phyloP scores from a whole-genome alignment of 2,329 filamentous ascomycete genomes.

The Trichoderma koningii region DNA sequence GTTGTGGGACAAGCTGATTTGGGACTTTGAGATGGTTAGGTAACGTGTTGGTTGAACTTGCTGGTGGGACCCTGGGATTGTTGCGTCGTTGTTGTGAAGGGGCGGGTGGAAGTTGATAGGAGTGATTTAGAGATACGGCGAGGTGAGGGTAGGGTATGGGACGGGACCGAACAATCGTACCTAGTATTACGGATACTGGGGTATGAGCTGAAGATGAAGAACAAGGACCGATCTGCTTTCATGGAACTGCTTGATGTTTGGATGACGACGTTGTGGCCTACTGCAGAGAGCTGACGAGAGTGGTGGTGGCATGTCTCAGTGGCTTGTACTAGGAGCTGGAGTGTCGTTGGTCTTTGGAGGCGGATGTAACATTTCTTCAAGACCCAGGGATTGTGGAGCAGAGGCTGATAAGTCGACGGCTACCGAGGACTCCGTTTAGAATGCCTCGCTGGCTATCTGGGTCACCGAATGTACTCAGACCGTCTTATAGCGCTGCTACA shows the following conservation, averaged over 20 bases:
- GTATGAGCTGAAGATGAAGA: background rate
- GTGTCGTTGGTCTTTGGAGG: background rate
- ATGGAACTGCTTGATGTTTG: background rate
- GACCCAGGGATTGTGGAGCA: background rate
- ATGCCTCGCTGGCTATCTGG: background rate
- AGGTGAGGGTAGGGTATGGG: background rate
- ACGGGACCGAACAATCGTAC: background rate
- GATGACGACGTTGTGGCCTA: background rate
- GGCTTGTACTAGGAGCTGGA: too few species aligned
- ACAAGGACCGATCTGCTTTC: too few species aligned
- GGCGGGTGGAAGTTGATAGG: background rate
- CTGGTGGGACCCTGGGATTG: conserved; percentile 19
- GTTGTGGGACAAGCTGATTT: conserved; percentile 20
- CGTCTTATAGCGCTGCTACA: too few species aligned
- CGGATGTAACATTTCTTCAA: conserved; percentile 25
- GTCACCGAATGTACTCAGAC: too few species aligned
- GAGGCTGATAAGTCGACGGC: background rate
- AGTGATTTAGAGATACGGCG: background rate
- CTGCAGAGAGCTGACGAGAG: background rate
- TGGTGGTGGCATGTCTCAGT: too few species aligned
- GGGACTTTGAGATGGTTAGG: background rate
- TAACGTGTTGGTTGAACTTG: conserved; percentile 1
- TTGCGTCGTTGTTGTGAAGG: conserved; percentile 4
- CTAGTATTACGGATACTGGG: background rate
- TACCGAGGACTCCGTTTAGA: background rate